These are phyloP conservation scores for Micractinium conductrix DNA, from an alignment of 139 green algal genomes.

Conservation along the genomic window DNA sequence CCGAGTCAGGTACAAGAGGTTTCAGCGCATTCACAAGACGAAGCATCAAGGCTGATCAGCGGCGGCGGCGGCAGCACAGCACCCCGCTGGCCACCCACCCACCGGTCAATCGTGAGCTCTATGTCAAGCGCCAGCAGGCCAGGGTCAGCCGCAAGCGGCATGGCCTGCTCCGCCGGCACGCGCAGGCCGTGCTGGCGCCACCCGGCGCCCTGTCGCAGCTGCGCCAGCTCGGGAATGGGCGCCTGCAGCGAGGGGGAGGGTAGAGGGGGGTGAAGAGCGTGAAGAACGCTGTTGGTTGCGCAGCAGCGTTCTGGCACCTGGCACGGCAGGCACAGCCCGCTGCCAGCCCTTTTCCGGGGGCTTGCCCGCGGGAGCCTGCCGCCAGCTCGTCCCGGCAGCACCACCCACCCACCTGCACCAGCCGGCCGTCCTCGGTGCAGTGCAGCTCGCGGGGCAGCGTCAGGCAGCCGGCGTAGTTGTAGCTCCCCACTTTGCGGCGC, in stretches of 20 bases:
- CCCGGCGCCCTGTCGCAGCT: conserved; percentile 35
- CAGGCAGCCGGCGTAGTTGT: conserved; percentile 89
- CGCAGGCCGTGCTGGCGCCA: conserved; percentile 22
- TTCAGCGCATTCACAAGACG: neutral
- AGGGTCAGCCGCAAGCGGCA: neutral
- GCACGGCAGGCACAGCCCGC: too few relatives aligned
- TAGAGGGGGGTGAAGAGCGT: too few relatives aligned
- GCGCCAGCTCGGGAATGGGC: conserved; percentile 50
- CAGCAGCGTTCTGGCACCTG: too few relatives aligned
- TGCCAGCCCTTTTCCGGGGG: too few relatives aligned
- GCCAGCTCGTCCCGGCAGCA: too few relatives aligned
- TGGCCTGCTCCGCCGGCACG: conserved; percentile 3
- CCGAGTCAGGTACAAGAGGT: too few relatives aligned
- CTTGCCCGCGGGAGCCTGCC: too few relatives aligned
- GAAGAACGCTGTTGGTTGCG: too few relatives aligned
- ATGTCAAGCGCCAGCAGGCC: conserved; percentile 35
- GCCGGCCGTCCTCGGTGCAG: conserved; percentile 44
- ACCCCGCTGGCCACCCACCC: neutral
- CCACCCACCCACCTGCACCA: conserved; percentile 29
- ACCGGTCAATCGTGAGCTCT: conserved; percentile 32
- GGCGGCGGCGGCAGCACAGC: too few relatives aligned
- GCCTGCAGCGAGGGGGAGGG: conserved; percentile 34
- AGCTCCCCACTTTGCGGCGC: conserved; percentile 72
- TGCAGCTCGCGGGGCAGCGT: conserved; percentile 74
- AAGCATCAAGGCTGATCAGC: too few relatives aligned